phyloP scores from a whole-genome alignment of 768 basidiomycete species.

The Russula sp. region DNA sequence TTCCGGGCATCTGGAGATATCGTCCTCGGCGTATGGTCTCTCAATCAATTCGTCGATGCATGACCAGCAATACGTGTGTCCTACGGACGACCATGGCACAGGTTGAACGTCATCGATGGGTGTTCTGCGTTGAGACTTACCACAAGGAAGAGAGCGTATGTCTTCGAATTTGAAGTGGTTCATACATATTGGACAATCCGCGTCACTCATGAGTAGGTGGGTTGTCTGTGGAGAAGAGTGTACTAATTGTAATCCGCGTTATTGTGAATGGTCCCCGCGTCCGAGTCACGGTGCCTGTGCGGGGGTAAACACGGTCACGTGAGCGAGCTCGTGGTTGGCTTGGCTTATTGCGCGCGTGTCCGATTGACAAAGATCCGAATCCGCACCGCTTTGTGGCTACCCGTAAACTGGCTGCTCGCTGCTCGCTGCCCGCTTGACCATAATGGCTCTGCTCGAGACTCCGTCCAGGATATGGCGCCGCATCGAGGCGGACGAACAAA shows the following conservation, averaged over 20 bases:
- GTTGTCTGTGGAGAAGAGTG: neutral
- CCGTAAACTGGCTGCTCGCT: no score
- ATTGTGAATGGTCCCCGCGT: no score
- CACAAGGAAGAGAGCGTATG: constrained; percentile 16
- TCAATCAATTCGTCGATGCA: constrained; percentile 2
- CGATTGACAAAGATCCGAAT: no score
- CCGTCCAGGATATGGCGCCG: constrained; percentile 82
- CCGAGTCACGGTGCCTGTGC: no score
- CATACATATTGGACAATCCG: constrained; percentile 17
- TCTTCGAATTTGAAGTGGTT: constrained; percentile 4
- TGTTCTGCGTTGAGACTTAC: neutral
- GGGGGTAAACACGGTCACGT: constrained; percentile 15
- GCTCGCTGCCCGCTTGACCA: neutral
- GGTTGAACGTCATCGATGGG: neutral
- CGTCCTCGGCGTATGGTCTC: neutral
- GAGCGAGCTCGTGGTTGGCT: neutral
- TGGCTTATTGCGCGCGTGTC: neutral
- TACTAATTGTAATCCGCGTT: no score
- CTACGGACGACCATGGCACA: neutral
- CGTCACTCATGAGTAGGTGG: constrained; percentile 1
- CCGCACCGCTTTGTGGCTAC: no score
- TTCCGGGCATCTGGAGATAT: constrained; percentile 2
- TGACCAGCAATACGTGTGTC: constrained; percentile 14
- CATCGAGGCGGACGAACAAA: constrained; percentile 68
- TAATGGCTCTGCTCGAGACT: constrained; percentile 47